Evolutionary conservation across 2,329 filamentous ascomycete species (phyloP).

Genomic region (Trichothecium roseum): DNA sequence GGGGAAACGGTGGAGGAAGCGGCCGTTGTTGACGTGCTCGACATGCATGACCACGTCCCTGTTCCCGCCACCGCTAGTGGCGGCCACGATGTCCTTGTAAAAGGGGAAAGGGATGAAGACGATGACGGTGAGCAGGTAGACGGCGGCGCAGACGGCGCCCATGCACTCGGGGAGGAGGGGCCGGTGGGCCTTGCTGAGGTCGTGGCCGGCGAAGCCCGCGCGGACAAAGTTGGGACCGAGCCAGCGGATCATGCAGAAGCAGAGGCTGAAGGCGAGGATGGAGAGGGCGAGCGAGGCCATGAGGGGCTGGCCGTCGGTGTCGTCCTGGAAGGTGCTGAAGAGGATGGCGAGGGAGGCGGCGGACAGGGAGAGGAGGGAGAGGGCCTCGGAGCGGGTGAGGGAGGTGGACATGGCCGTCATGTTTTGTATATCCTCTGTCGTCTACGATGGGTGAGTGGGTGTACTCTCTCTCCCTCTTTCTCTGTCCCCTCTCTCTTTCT

Average conservation of each 20-base stretch:
- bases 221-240: conserved; percentile 81
- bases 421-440: background rate
- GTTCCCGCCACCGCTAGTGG: conserved; percentile 88
- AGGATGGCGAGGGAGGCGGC: conserved; percentile 64
- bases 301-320: conserved; percentile 69
- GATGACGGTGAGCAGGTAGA: conserved; percentile 83
- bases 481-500: too few relatives aligned
- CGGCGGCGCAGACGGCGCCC: conserved; percentile 85
- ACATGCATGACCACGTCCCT: conserved; percentile 70
- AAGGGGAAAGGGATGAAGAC: conserved; percentile 94
- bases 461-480: too few relatives aligned
- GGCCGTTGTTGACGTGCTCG: conserved; percentile 67
- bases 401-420: conserved; percentile 16
- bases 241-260: conserved; percentile 86
- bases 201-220: conserved; percentile 79
- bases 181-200: conserved; percentile 63
- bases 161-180: conserved; percentile 88
- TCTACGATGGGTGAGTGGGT: background rate
- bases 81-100: conserved; percentile 94
- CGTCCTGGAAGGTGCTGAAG: conserved; percentile 65
- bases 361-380: conserved; percentile 50
- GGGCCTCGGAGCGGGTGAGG: conserved; percentile 43
- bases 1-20: conserved; percentile 83
- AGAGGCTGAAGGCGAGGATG: conserved; percentile 69
- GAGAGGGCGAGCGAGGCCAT: conserved; percentile 82